Evolutionary conservation across 352 stramenopile genomes (phyloP).

Genomic region (Phytophthora aleatoria): DNA sequence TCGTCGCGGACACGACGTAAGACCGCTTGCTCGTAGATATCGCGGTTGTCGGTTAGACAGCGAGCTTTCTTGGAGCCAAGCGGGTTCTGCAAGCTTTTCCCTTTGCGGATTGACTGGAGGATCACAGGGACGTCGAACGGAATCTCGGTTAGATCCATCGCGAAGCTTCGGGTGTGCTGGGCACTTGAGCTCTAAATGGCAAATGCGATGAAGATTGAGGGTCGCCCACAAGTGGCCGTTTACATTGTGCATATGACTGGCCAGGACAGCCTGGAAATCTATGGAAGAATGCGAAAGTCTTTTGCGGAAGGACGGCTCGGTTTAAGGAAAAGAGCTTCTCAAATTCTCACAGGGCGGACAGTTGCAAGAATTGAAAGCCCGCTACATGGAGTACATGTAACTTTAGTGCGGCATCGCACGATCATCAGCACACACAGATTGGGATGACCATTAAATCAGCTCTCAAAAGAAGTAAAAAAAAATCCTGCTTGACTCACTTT

Average conservation of each 20-base stretch:
- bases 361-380: too few relatives aligned
- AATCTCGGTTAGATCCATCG: conserved; percentile 39
- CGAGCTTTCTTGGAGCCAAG: conserved; percentile 39
- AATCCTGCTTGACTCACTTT: too few relatives aligned
- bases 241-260: background rate
- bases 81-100: conserved; percentile 38
- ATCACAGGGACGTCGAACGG: conserved; percentile 38
- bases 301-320: too few relatives aligned
- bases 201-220: background rate
- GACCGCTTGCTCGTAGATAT: conserved; percentile 36
- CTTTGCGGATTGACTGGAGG: conserved; percentile 27
- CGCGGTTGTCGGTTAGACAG: conserved; percentile 32
- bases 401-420: too few relatives aligned
- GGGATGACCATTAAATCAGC: too few relatives aligned
- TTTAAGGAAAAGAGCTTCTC: too few relatives aligned
- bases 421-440: too few relatives aligned
- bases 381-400: too few relatives aligned
- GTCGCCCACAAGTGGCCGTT: background rate
- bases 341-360: too few relatives aligned
- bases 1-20: conserved; percentile 36
- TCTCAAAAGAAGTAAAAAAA: too few relatives aligned
- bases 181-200: conserved; percentile 7
- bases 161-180: background rate
- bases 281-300: background rate
- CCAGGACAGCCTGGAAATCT: background rate